Evolutionary conservation across 2,329 filamentous ascomycete species (phyloP).

Genomic region (Monilinia fructigena): DNA sequence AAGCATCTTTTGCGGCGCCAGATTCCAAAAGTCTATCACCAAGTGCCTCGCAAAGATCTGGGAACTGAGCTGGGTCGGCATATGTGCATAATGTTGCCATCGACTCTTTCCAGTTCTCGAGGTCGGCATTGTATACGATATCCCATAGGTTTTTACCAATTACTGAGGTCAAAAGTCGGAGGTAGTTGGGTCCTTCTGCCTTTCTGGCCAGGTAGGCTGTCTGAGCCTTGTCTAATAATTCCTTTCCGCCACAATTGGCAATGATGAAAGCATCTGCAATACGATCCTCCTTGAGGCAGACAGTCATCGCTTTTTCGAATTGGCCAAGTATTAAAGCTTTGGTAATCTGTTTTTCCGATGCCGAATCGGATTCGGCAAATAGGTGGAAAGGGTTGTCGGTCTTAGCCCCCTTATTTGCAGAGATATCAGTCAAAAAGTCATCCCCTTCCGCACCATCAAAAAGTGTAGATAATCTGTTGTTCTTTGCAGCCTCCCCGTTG

Average conservation of each 20-base stretch:
- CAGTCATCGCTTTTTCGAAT: constrained; percentile 84
- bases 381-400: constrained; percentile 94
- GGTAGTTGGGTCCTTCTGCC: constrained; percentile 80
- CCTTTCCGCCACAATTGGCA: constrained; percentile 91
- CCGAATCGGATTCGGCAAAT: constrained; percentile 77
- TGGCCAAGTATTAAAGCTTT: constrained; percentile 84
- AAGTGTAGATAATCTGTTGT: constrained; percentile 69
- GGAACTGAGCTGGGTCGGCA: constrained; percentile 85
- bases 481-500: constrained; percentile 52
- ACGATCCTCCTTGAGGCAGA: constrained; percentile 83
- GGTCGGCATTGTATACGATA: constrained; percentile 91
- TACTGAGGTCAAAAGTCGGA: constrained; percentile 85
- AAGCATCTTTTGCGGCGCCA: constrained; percentile 81
- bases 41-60: constrained; percentile 90
- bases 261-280: constrained; percentile 98
- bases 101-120: constrained; percentile 93
- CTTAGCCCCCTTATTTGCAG: constrained; percentile 86
- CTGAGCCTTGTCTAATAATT: constrained; percentile 91
- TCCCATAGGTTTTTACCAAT: constrained; percentile 98
- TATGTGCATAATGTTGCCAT: constrained; percentile 97
- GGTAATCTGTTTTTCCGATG: constrained; percentile 83
- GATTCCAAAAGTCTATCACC: constrained; percentile 84
- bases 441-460: constrained; percentile 78
- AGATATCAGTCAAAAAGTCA: constrained; percentile 80
- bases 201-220: constrained; percentile 84